A percentile compares a stretch with the other conserved stretches of the same genome.
phyloP scores from a whole-genome alignment of 495 filamentous ascomycete genomes.

The Poronia punctata region DNA sequence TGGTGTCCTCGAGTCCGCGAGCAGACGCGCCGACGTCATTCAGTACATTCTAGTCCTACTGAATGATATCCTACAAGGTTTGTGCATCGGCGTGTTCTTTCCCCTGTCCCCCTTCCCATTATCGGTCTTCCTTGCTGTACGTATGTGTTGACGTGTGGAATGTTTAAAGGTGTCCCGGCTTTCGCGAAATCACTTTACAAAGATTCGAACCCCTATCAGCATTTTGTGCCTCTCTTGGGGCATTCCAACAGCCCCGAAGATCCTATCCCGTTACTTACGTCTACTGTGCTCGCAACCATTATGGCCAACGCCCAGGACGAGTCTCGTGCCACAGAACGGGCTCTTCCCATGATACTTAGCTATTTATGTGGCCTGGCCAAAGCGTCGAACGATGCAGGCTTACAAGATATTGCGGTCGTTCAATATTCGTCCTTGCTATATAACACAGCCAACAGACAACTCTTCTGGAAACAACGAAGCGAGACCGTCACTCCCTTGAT shows the following conservation, averaged over 20 bases:
- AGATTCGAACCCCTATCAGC: constrained; percentile 70
- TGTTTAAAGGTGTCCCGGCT: constrained; percentile 60
- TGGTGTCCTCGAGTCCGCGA: constrained; percentile 75
- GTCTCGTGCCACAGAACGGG: constrained; percentile 49
- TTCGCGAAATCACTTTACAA: constrained; percentile 68
- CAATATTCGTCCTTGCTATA: constrained; percentile 84
- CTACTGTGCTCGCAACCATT: constrained; percentile 76
- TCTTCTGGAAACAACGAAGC: constrained; percentile 82
- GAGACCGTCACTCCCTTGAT: constrained; percentile 78
- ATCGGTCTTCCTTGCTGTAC: background rate
- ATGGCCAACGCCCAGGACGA: constrained; percentile 62
- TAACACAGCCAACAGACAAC: constrained; percentile 61
- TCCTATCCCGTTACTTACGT: constrained; percentile 80
- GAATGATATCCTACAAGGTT: constrained; percentile 82
- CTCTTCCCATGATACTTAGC: constrained; percentile 76
- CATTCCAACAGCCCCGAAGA: constrained; percentile 77
- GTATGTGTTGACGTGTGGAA: constrained; percentile 14
- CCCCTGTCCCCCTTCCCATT: background rate
- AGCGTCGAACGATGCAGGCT: constrained; percentile 68
- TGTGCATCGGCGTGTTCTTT: constrained; percentile 14
- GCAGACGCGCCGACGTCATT: constrained; percentile 76
- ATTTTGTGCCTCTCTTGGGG: constrained; percentile 78
- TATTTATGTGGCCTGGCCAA: constrained; percentile 80
- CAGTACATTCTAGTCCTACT: constrained; percentile 91
- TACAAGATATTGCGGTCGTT: constrained; percentile 93